Evolutionary conservation across 2,329 filamentous ascomycete species (phyloP).

Genomic region (Aspergillus terreus): DNA sequence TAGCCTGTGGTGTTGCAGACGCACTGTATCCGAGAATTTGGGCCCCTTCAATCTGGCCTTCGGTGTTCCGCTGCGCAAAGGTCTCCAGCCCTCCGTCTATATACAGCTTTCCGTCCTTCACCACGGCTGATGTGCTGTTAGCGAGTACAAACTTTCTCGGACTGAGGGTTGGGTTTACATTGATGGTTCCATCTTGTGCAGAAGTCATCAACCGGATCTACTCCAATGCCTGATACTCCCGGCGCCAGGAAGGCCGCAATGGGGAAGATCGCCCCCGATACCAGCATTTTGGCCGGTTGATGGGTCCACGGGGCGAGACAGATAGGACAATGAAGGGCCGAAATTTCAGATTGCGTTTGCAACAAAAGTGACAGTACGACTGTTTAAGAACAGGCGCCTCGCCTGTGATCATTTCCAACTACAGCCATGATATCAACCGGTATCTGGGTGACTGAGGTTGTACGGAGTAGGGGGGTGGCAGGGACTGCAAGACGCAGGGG

Average conservation of each 20-base stretch:
- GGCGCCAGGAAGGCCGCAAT: constrained; percentile 14
- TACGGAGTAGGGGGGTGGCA: no score
- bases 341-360: no score
- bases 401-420: no score
- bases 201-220: constrained; percentile 24
- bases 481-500: no score
- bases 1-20: not conserved
- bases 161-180: constrained; percentile 12
- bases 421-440: no score
- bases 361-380: no score
- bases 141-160: not conserved
- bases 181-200: constrained; percentile 27
- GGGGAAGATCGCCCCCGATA: no score
- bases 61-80: constrained; percentile 14
- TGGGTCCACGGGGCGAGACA: no score
- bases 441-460: no score
- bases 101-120: constrained; percentile 27
- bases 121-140: constrained; percentile 16
- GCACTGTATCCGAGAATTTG: constrained; percentile 28
- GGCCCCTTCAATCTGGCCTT: constrained; percentile 15
- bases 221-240: constrained; percentile 13
- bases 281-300: no score
- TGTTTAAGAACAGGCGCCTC: no score
- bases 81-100: constrained; percentile 28
- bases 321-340: no score